Percentiles rank a stretch among this genome's conserved stretches.
phyloP scores from a whole-genome alignment of 768 basidiomycete genomes.

The Kwoniella botswanensis region DNA sequence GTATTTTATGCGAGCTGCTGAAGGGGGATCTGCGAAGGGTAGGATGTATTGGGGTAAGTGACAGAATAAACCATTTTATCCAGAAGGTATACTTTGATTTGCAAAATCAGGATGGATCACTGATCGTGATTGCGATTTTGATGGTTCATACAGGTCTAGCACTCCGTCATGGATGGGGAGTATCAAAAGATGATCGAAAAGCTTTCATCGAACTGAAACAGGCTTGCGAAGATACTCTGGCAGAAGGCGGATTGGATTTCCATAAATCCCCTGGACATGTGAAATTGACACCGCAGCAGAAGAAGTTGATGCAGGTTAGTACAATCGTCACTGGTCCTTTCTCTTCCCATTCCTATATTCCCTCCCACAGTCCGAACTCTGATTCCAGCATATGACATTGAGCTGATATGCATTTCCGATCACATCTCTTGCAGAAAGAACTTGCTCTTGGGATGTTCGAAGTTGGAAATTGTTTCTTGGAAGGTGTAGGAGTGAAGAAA shows the following conservation, averaged over 20 bases:
- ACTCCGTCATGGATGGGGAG: constrained; percentile 54
- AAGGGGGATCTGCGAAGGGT: constrained; percentile 52
- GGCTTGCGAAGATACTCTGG: constrained; percentile 50
- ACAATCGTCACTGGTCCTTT: too few species aligned
- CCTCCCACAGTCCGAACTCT: too few species aligned
- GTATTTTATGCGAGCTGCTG: constrained; percentile 55
- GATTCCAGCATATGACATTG: too few species aligned
- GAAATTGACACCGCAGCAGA: constrained; percentile 32
- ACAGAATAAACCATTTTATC: too few species aligned
- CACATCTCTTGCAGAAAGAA: constrained; percentile 38
- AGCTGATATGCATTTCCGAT: not conserved
- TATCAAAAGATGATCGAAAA: constrained; percentile 48
- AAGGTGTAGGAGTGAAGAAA: constrained; percentile 55
- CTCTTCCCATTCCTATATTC: too few species aligned
- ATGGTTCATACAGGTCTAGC: constrained; percentile 37
- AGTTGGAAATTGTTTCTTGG: constrained; percentile 54
- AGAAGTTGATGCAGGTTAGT: constrained; percentile 42
- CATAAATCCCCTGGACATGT: constrained; percentile 33
- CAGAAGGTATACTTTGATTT: too few species aligned
- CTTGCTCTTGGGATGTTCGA: constrained; percentile 54
- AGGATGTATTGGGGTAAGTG: constrained; percentile 55
- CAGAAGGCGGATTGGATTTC: constrained; percentile 33
- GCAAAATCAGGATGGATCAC: too few species aligned
- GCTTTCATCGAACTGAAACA: constrained; percentile 49
- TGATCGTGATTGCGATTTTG: too few species aligned